Base-by-base conservation (phyloP, 495 filamentous ascomycete species). In the Penicillium turbatum region DNA sequence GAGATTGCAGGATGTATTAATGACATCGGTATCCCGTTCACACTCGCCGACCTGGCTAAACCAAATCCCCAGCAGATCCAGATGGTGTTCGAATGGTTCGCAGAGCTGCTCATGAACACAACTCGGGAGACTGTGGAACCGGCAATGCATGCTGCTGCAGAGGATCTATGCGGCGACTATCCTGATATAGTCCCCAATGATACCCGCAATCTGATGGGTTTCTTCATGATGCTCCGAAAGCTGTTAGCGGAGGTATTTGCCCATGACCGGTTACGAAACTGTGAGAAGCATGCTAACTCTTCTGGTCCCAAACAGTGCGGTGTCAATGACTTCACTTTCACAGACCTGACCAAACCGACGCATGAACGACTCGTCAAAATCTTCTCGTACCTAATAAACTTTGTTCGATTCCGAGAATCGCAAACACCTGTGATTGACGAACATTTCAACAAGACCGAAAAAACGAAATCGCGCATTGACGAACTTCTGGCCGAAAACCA, bases 1-100 rank as follows among this genome's bases (percentile, higher is more conserved):
- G 93, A 97, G 68, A 97, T 98, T 48, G 90, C 91, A 62, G 90
- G 87, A 63, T 98, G 93, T 70, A 95, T 98, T 75, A 92, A 84
- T 70, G 93, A 97, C 66, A 93, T 97, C 51, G 92, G 91, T 40
- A 88, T 98, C 47, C 81, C 82, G 4, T 96, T 97, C 69, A 86
- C 82, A 2, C 73, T 87, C n/a, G 86, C 88, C 55, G 93, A 98
- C 72, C 79, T 98, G 32, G 83, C 90, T 55, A 97, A 96, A 64
- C 93, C 93, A 5, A 93, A 95, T 59, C 85, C 95, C 10, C 83
- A 90, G 50, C 89, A 95, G 60, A 91, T 95, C 42, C 95, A 97
- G 71, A 87, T 90, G 79, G 88, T 98, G 31, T 92, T 96, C 55
- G 93, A 98, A 80, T 95, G 89, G 88, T 95, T 97, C 63, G 92